Evolutionary conservation across 805 yeast species (phyloP).

Genomic region (Priceomyces castillae): DNA sequence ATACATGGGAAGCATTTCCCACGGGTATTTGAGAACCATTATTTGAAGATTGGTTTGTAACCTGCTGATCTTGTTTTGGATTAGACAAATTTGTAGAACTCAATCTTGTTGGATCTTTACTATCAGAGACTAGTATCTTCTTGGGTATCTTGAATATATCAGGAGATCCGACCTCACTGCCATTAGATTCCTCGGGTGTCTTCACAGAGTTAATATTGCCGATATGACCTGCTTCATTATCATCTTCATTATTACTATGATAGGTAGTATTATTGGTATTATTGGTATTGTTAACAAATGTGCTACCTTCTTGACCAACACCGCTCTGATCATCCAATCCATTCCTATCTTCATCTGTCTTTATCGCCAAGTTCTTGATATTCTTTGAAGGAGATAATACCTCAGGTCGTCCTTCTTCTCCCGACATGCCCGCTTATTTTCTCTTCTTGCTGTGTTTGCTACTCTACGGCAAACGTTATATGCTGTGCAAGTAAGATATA

Average conservation of each 20-base stretch:
- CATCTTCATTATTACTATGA: constrained; percentile 1
- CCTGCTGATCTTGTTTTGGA: not conserved
- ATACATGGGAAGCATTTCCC: not conserved
- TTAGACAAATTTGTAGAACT: not conserved
- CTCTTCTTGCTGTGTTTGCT: not conserved
- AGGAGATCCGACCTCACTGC: constrained; percentile 2
- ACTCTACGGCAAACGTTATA: not conserved
- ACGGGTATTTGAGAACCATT: not conserved
- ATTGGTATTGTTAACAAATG: not conserved
- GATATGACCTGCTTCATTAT: not conserved
- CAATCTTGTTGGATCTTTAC: constrained; percentile 1
- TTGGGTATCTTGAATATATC: constrained; percentile 11
- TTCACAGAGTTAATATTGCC: not conserved
- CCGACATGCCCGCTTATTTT: constrained; percentile 1
- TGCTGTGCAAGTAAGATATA: not conserved
- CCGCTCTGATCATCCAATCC: not conserved
- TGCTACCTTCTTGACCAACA: not conserved
- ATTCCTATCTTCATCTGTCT: not conserved
- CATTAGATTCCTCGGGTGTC: not conserved
- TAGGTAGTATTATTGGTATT: not conserved
- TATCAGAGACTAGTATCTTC: constrained; percentile 7
- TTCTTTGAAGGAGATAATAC: constrained; percentile 6
- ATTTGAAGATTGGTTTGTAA: not conserved
- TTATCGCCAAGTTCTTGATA: constrained; percentile 9
- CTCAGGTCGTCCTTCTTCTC: constrained; percentile 1